Base-by-base conservation (phyloP, 257 asterid species). In the Hygrophila difformis region DNA sequence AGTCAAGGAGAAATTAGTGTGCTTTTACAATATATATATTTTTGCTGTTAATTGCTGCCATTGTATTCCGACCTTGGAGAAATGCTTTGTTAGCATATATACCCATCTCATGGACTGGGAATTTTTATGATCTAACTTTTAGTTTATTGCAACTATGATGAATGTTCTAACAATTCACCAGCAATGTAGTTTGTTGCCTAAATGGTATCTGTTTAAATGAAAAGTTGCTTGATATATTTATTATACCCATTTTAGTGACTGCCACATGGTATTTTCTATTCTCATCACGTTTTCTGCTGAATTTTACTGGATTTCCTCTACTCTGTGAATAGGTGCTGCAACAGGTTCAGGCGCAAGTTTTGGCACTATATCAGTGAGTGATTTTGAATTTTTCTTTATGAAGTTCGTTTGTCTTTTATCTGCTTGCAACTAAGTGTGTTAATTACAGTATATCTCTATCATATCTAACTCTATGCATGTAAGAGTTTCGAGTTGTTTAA, bases 271-370 rank as follows among this genome's bases (percentile, higher is more conserved):
- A 23, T 20, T 36, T 33, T 44, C 44, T 61, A 10, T 17, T 54
- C 35, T 23, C 37, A 47, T 48, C 13, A 33, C 41, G 10, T 28
- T 36, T 38, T 24, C 43, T 46, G 50, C 54, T 23, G 17, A 14
- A 51, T 42, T 36, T 66, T 42, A 51, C 52, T 24, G 28, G 17
- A 34, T 35, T 35, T 37, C 14, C 21, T 57, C 52, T 56, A 12
- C 49, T 68, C 56, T 59, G 66, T 44, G 43, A 39, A 29, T 51
- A 89, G 96, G 96, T 57, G 79, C 92, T 60, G 78, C 76, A 55
- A 47, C 71, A 37, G 91, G 89, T 67, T 82, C 96, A 19, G 93
- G 95, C 62, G 65, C 82, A 47, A 89, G 98, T 82, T 85, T 85
- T 51, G 88, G 80, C 64, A 69, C 79, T 48, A 39, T 48, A 63